Base-by-base conservation (phyloP, 768 basidiomycete genomes). In the Serendipita sp. region DNA sequence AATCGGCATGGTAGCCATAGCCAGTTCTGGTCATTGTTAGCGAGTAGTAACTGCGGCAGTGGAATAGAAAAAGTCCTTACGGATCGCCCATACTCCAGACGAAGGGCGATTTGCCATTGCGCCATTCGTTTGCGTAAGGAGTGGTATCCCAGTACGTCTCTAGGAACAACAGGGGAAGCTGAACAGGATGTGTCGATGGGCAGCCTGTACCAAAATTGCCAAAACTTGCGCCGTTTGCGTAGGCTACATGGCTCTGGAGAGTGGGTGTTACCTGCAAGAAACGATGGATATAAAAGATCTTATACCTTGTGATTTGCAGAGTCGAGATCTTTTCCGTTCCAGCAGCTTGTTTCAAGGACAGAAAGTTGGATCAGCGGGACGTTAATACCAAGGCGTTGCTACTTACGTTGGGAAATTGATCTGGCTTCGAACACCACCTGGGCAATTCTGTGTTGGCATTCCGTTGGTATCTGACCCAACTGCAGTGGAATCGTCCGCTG, bases 231-330 rank as follows among this genome's bases (percentile, higher is more conserved):
- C 46, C 37, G 51, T 18, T 66, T 16, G 66, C 66, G 41, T 66
- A 66, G 3, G 18, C 37, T 11, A 66, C 66, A 34, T 66, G 66
- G 32, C 45, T 45, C 64, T 65, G 15, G 32, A 37, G n/a, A 30
- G 10, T 78, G 79, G 28, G 74, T 74, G 72, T 76, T 81, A 3
- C 78, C 74, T 53, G 81, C 18, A 18, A n/a, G 11, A 16, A 34
- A 7, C 30, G n/a, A 51, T 7, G 7, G n/a, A 8, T 7, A 5
- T 18, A 51, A 8, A 8, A 1, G 48, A 32, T n/a, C 18, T 7
- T 32, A 11, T 47, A 45, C 63, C 64, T 45, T 66, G 66, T 67
- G 66, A 56, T 67, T 67, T 3, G 66, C 30, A 5, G 65, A 66
- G 37, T 67, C 66, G 37, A 67, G 34, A 13, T 65, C 65, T 37